These are phyloP conservation scores for Fusarium nodosum DNA, from an alignment of 2,329 filamentous ascomycete genomes.

Conservation along the genomic window DNA sequence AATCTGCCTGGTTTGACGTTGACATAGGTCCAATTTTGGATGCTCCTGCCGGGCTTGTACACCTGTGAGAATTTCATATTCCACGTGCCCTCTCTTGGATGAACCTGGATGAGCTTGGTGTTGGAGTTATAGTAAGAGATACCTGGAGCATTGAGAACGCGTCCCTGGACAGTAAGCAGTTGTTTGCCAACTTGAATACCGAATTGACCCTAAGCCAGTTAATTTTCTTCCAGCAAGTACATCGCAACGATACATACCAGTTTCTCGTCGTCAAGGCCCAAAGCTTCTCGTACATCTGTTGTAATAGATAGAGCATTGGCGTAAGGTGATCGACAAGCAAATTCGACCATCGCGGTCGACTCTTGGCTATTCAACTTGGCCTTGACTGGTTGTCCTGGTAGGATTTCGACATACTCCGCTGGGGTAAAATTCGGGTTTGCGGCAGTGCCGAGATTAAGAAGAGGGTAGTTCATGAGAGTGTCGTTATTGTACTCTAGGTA, in stretches of 20 bases:
- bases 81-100: conserved; percentile 72
- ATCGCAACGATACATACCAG: conserved; percentile 49
- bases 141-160: conserved; percentile 72
- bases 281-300: conserved; percentile 65
- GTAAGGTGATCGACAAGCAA: conserved; percentile 76
- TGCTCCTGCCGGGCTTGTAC: conserved; percentile 60
- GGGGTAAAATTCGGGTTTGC: conserved; percentile 74
- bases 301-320: conserved; percentile 77
- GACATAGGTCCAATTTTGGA: conserved; percentile 66
- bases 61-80: conserved; percentile 74
- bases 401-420: conserved; percentile 73
- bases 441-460: conserved; percentile 75
- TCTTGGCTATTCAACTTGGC: conserved; percentile 71
- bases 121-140: conserved; percentile 67
- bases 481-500: conserved; percentile 54
- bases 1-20: conserved; percentile 51
- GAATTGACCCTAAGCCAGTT: conserved; percentile 61
- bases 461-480: conserved; percentile 61
- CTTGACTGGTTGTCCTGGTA: conserved; percentile 74
- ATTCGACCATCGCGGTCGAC: conserved; percentile 77
- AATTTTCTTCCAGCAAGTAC: conserved; percentile 9
- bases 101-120: conserved; percentile 47
- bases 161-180: conserved; percentile 79
- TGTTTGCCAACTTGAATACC: conserved; percentile 71
- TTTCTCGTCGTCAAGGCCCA: conserved; percentile 68